Base-by-base conservation (phyloP, 2,329 filamentous ascomycete species). In the Monilinia fructicola region DNA sequence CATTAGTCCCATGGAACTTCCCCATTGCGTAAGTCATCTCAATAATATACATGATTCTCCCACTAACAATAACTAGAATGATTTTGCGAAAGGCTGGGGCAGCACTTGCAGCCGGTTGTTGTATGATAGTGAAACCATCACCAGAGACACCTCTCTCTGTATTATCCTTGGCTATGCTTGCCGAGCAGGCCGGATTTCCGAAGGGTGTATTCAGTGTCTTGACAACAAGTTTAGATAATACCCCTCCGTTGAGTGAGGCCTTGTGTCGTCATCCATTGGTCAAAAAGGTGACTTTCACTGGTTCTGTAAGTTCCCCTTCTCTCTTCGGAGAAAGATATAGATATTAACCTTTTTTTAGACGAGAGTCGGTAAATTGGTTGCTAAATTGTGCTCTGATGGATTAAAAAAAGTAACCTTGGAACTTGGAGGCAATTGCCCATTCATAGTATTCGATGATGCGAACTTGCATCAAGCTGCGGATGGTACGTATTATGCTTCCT, bases 1-100 rank as follows among this genome's bases (percentile, higher is more conserved):
- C 88, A 0, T 78, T 92, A 21, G 88, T 91, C 1, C 89, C 89
- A 5, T 91, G 89, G 89, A 90, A 91, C 72, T 90, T 90, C 70
- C 87, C 87, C 0, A 81, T 89, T 61, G 87, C 87, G 42, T 81
- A 54, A 74, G 77, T 76, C 4, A 35, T 44, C 9, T 21, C 12
- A n/a, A 26, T 10, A n/a, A 26, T 10, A 4, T 4, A 52, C 9
- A 1, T 16, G 4, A 5, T 7, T 18, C 1, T 11, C n/a, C 12
- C 0, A 2, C 42, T 65, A 35, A 60, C 52, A 26, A 38, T 31
- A 14, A 31, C 1, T 42, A 73, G 70, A 11, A 79, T 91, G 85
- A 82, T 90, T 9, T 76, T 90, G 63, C 81, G 89, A 42, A 92
- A 91, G 74, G 87, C 84, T 2, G 82, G 85, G 58, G 87, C 88